Conservation (phyloP, 139 green algal species). For the Micractinium conductrix region DNA sequence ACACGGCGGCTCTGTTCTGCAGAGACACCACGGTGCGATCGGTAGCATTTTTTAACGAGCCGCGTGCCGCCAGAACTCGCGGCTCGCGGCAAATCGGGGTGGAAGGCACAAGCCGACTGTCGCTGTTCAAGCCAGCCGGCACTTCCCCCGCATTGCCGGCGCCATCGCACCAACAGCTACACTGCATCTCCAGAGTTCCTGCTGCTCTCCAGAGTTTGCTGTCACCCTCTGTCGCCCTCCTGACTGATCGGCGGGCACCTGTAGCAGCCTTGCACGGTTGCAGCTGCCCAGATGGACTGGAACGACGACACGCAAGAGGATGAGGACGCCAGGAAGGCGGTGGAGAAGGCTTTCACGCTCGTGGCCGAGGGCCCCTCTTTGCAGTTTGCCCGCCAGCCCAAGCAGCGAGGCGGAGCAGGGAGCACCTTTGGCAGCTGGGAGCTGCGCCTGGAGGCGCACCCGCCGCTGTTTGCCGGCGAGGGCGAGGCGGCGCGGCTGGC, state of each 20-base stretch:
- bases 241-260: neutral
- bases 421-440: neutral
- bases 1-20: no score
- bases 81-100: no score
- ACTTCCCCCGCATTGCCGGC: no score
- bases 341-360: slow-evolving; percentile 3
- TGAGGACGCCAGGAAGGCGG: neutral
- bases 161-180: no score
- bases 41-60: no score
- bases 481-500: slow-evolving; percentile 7
- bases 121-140: no score
- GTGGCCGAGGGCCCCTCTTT: neutral
- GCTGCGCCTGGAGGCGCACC: slow-evolving; percentile 27
- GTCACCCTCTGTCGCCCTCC: neutral
- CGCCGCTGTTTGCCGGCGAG: slow-evolving; percentile 7
- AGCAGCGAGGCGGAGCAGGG: neutral
- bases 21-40: no score
- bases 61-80: no score
- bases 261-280: no score
- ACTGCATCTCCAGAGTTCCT: neutral
- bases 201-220: neutral
- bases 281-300: slow-evolving; percentile 30
- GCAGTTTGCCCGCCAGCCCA: neutral
- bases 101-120: no score
- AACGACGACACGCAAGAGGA: neutral